These are phyloP conservation scores for Batkoa obscura DNA, from an alignment of 371 early-diverging fungal species.

Conservation along the genomic window DNA sequence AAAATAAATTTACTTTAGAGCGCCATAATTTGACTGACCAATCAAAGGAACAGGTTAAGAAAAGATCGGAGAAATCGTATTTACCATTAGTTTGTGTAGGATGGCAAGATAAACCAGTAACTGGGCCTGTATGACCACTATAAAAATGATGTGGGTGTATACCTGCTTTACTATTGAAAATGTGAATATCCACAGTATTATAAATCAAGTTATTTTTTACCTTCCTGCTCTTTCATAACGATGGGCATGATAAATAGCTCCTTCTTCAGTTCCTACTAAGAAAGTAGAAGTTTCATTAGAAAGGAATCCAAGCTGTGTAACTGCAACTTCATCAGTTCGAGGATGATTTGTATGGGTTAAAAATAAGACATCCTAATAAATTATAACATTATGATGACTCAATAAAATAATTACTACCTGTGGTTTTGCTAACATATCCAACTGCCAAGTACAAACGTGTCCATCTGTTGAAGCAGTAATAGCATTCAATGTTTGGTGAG, in stretches of 20 bases:
- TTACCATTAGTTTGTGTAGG: constrained; percentile 41
- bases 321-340: constrained; percentile 80
- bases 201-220: constrained; percentile 12
- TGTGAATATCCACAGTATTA: neutral
- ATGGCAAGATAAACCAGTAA: constrained; percentile 86
- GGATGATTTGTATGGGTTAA: constrained; percentile 50
- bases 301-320: constrained; percentile 77
- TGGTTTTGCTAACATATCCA: constrained; percentile 91
- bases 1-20: constrained; percentile 30
- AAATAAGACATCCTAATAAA: constrained; percentile 48
- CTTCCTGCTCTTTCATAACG: constrained; percentile 83
- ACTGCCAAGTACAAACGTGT: constrained; percentile 83
- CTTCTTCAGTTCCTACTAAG: constrained; percentile 93
- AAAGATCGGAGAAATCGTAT: constrained; percentile 73
- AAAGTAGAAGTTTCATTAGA: constrained; percentile 80
- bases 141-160: constrained; percentile 69
- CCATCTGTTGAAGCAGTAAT: constrained; percentile 88
- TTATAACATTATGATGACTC: neutral
- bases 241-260: constrained; percentile 75
- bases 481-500: constrained; percentile 81
- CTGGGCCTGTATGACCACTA: constrained; percentile 68
- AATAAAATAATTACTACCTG: constrained; percentile 24
- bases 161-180: constrained; percentile 66
- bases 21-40: constrained; percentile 95
- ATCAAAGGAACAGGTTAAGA: constrained; percentile 76